Evolutionary conservation across 2,329 filamentous ascomycete species (phyloP).

Genomic region (Aspergillus ochraceus): DNA sequence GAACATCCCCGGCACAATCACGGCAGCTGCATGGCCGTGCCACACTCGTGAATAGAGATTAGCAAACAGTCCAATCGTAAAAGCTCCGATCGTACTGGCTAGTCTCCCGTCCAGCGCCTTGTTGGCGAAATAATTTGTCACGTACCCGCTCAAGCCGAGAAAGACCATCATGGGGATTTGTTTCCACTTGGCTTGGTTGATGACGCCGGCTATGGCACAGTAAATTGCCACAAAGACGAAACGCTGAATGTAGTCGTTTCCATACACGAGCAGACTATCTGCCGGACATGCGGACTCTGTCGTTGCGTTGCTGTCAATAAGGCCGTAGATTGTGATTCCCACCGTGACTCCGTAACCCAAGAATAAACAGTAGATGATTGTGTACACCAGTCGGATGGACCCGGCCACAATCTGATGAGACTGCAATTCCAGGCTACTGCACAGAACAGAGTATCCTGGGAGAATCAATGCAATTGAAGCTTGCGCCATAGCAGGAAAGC

Average conservation of each 20-base stretch:
- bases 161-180: conserved; percentile 72
- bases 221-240: conserved; percentile 75
- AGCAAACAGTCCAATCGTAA: conserved; percentile 72
- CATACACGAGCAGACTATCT: conserved; percentile 43
- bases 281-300: conserved; percentile 44
- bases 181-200: conserved; percentile 77
- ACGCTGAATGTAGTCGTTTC: conserved; percentile 48
- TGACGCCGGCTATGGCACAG: conserved; percentile 70
- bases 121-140: conserved; percentile 43
- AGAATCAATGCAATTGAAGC: conserved; percentile 67
- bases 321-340: conserved; percentile 61
- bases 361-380: conserved; percentile 69
- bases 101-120: conserved; percentile 64
- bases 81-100: conserved; percentile 72
- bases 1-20: conserved; percentile 84
- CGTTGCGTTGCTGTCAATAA: conserved; percentile 56
- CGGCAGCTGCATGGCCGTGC: conserved; percentile 77
- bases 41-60: conserved; percentile 71
- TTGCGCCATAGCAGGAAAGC: conserved; percentile 54
- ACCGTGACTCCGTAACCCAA: conserved; percentile 71
- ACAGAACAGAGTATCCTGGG: conserved; percentile 63
- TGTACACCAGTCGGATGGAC: conserved; percentile 47
- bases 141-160: conserved; percentile 70
- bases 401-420: conserved; percentile 67
- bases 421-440: conserved; percentile 63